phyloP scores from a whole-genome alignment of 257 asterid species.

The Fraxinus cuspidata region DNA sequence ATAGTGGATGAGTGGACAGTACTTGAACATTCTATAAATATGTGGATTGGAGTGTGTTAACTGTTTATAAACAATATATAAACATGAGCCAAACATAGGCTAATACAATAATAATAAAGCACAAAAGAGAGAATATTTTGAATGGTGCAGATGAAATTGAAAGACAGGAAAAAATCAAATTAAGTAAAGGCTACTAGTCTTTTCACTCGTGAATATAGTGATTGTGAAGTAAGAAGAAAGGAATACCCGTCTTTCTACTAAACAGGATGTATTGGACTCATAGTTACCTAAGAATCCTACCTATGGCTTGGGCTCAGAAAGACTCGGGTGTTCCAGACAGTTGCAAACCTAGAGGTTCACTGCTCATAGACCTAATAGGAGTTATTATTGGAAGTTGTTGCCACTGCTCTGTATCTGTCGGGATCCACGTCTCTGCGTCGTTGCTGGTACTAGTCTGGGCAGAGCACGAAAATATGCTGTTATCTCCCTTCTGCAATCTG shows the following conservation, averaged over 20 bases:
- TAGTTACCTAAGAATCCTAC: not conserved
- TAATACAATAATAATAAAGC: no score
- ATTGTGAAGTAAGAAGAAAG: no score
- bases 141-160: no score
- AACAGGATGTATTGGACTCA: no score
- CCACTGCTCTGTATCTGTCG: constrained; percentile 87
- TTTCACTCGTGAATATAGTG: not conserved
- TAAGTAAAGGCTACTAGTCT: not conserved
- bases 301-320: constrained; percentile 41
- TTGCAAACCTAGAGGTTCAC: constrained; percentile 83
- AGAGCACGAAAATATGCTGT: constrained; percentile 67
- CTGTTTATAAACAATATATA: no score
- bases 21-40: no score
- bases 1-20: no score
- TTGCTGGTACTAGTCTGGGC: constrained; percentile 60
- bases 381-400: constrained; percentile 68
- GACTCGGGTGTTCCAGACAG: constrained; percentile 70
- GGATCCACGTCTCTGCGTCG: constrained; percentile 74
- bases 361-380: constrained; percentile 85
- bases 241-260: no score
- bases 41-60: no score
- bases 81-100: no score
- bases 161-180: no score
- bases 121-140: no score
- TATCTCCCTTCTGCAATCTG: constrained; percentile 96